Percentiles rank a stretch among this genome's conserved stretches.
phyloP scores from a whole-genome alignment of 2,329 filamentous ascomycete genomes.

The Hirsutella minnesotensis region DNA sequence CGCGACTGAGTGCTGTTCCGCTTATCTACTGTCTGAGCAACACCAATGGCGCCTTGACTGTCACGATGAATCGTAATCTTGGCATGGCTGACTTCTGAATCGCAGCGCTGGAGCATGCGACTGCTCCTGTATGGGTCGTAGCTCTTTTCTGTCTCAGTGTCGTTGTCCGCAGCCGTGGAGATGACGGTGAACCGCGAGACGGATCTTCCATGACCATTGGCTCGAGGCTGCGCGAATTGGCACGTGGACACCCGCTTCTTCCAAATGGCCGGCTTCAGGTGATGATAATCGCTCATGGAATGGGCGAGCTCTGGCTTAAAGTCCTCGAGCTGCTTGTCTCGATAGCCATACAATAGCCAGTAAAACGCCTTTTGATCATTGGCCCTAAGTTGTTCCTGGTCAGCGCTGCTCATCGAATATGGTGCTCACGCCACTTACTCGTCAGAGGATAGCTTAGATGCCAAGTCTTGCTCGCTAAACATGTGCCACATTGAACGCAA shows the following conservation, averaged over 20 bases:
- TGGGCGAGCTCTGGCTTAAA: slow-evolving; percentile 72
- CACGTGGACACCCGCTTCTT: slow-evolving; percentile 50
- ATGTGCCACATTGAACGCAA: slow-evolving; percentile 87
- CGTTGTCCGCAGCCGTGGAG: slow-evolving; percentile 44
- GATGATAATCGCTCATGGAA: slow-evolving; percentile 85
- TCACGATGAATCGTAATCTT: slow-evolving; percentile 58
- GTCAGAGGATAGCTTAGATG: slow-evolving; percentile 52
- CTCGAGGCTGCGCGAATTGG: slow-evolving; percentile 38
- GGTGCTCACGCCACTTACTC: slow-evolving; percentile 36
- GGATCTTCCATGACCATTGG: slow-evolving; percentile 37
- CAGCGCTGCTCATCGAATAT: background rate
- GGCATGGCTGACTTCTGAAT: slow-evolving; percentile 45
- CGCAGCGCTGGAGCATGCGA: slow-evolving; percentile 27
- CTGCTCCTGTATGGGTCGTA: slow-evolving; percentile 80
- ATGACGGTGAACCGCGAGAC: slow-evolving; percentile 55
- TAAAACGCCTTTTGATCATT: slow-evolving; percentile 96
- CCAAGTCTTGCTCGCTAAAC: slow-evolving; percentile 60
- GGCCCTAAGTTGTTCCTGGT: slow-evolving; percentile 32
- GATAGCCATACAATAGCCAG: slow-evolving; percentile 68
- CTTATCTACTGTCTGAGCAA: slow-evolving; percentile 17
- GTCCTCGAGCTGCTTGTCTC: slow-evolving; percentile 75
- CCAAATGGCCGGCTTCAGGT: slow-evolving; percentile 49
- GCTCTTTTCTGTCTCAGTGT: slow-evolving; percentile 42
- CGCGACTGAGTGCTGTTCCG: slow-evolving; percentile 23
- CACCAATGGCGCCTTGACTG: slow-evolving; percentile 16